Percentiles rank a stretch among this genome's conserved stretches.
phyloP scores from a whole-genome alignment of 2,329 filamentous ascomycete species.

The Trichoderma sp. region DNA sequence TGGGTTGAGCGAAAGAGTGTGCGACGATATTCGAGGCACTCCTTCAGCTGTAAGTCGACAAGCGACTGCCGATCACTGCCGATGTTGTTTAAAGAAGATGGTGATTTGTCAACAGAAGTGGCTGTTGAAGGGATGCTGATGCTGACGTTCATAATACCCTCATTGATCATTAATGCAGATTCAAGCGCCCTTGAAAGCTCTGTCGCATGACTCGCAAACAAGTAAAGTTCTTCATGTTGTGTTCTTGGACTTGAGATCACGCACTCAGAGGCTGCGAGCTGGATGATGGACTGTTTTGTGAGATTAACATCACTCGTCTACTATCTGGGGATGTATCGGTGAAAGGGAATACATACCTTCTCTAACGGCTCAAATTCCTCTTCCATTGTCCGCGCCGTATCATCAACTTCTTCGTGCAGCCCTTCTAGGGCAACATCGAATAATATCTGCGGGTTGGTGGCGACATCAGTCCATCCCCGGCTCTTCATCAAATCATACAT shows the following conservation, averaged over 20 bases:
- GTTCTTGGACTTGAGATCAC: slow-evolving; percentile 24
- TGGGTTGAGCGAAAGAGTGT: slow-evolving; percentile 37
- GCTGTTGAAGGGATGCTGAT: background rate
- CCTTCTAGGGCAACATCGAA: slow-evolving; percentile 32
- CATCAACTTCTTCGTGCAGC: slow-evolving; percentile 29
- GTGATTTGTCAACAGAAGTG: background rate
- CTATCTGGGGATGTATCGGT: too few relatives aligned
- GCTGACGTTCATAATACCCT: slow-evolving; percentile 11
- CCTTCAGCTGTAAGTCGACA: slow-evolving; percentile 28
- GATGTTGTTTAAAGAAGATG: background rate
- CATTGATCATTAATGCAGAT: slow-evolving; percentile 28
- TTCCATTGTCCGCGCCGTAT: slow-evolving; percentile 33
- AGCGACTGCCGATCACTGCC: slow-evolving; percentile 16
- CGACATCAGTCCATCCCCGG: slow-evolving; percentile 27
- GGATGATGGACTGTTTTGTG: slow-evolving; percentile 26
- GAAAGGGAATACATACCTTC: slow-evolving; percentile 23
- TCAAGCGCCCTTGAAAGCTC: slow-evolving; percentile 31
- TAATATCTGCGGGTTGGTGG: slow-evolving; percentile 28
- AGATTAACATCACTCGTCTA: background rate
- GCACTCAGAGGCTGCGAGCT: slow-evolving; percentile 22
- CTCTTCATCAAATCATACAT: slow-evolving; percentile 26
- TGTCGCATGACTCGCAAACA: slow-evolving; percentile 32
- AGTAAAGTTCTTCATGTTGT: slow-evolving; percentile 30
- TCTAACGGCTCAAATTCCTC: slow-evolving; percentile 30
- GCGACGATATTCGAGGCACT: slow-evolving; percentile 31